phyloP scores from a whole-genome alignment of 257 asterid genomes.

The Ilex aquifolium region DNA sequence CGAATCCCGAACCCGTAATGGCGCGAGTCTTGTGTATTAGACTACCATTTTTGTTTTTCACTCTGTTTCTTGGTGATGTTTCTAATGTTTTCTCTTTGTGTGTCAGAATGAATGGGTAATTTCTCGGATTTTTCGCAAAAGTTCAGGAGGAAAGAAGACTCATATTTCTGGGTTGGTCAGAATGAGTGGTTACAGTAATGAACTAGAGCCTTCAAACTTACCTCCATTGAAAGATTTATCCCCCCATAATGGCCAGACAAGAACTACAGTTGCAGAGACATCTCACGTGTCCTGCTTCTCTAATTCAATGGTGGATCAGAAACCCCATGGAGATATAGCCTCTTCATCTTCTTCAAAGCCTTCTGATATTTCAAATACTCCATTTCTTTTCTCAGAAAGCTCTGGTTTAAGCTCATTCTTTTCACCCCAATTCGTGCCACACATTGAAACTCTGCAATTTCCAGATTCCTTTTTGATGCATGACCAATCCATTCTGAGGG shows the following conservation, averaged over 20 bases:
- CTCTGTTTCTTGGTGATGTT: too few species aligned
- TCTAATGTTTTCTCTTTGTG: neutral
- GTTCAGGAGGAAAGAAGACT: conserved; percentile 63
- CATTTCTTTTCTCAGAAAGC: conserved; percentile 12
- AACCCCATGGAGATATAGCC: conserved; percentile 13
- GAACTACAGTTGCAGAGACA: conserved; percentile 18
- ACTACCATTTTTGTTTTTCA: too few species aligned
- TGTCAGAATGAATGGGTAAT: conserved; percentile 92
- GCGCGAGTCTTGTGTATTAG: too few species aligned
- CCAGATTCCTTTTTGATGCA: conserved; percentile 19
- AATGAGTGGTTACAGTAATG: conserved; percentile 21
- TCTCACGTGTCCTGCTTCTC: conserved; percentile 66
- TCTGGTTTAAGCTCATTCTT: conserved; percentile 15
- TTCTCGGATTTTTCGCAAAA: conserved; percentile 80
- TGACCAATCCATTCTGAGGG: conserved; percentile 25
- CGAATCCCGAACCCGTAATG: too few species aligned
- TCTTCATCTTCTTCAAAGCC: conserved; percentile 25
- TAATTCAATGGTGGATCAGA: conserved; percentile 15
- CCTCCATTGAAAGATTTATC: conserved; percentile 28
- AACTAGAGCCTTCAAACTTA: conserved; percentile 22
- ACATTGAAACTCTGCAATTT: conserved; percentile 10
- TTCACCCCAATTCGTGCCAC: conserved; percentile 36
- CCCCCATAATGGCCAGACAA: conserved; percentile 11
- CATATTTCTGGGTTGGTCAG: conserved; percentile 57
- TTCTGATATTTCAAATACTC: too few species aligned